phyloP scores from a whole-genome alignment of 2,329 filamentous ascomycete genomes.

The Pseudocercospora vitis region DNA sequence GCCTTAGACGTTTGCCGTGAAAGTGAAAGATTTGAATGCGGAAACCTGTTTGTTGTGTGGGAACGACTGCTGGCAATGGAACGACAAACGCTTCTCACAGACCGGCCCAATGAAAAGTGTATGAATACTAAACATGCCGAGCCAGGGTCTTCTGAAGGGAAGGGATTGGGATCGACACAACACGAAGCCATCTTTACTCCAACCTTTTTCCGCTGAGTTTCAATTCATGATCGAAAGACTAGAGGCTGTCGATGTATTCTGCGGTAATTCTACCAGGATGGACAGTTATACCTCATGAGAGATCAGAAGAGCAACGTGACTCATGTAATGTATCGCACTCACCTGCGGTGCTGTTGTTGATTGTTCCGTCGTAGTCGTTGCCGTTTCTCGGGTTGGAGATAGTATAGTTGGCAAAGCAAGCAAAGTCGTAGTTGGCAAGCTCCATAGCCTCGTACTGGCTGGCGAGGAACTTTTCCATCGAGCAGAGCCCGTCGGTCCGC shows the following conservation, averaged over 20 bases:
- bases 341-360: conserved; percentile 25
- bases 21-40: too few relatives aligned
- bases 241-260: conserved; percentile 14
- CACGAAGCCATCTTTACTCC: too few relatives aligned
- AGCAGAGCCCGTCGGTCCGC: conserved; percentile 50
- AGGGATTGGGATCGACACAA: too few relatives aligned
- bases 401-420: conserved; percentile 53
- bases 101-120: too few relatives aligned
- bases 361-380: conserved; percentile 45
- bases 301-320: not conserved
- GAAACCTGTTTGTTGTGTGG: too few relatives aligned
- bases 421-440: conserved; percentile 50
- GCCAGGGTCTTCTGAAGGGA: too few relatives aligned
- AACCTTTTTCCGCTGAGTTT: too few relatives aligned
- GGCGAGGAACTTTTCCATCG: conserved; percentile 44
- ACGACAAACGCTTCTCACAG: too few relatives aligned
- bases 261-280: conserved; percentile 27
- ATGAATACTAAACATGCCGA: too few relatives aligned
- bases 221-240: not conserved
- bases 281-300: conserved; percentile 22
- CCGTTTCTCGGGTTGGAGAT: conserved; percentile 41
- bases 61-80: too few relatives aligned
- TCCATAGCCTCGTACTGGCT: conserved; percentile 44
- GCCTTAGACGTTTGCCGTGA: too few relatives aligned
- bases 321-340: not conserved